Base-by-base conservation (phyloP, 2,329 filamentous ascomycete genomes). In the Colletotrichum eleusines region DNA sequence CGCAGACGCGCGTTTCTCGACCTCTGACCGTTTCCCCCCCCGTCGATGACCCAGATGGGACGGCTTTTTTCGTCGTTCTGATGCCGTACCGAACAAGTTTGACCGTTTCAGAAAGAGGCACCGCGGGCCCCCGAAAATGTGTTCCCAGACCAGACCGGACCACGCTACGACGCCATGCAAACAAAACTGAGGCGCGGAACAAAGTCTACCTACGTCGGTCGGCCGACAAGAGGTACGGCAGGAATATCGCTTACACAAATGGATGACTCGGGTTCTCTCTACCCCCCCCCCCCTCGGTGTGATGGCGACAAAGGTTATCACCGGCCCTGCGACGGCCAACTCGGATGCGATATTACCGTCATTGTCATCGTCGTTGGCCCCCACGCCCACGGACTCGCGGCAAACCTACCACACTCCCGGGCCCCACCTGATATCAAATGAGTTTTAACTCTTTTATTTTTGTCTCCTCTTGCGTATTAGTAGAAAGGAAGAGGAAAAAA, bases 371-470 rank as follows among this genome's bases (percentile, higher is more conserved):
- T 23, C 18, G 5, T 3, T 18, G 16, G 46, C 59, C 59, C 46
- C 59, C 59, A 62, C 35, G 59, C 59, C 35, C 48, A n/a, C 58
- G 26, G 44, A 44, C 28, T 42, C 14, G 48, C 60, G 60, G 60
- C 60, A 63, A 63, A 63, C 48, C 31, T 33, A 53, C 48, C 60
- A 23, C 48, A 42, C 31, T 53, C 33, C 60, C 35, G 48, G 60
- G 35, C 18, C 26, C 35, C 60, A 53, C 60, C 46, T 63, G 59
- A 63, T 53, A 51, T 63, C 35, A 44, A 18, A 28, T 26, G 48
- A 35, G 33, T 16, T 63, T 53, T 40, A 40, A 46, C 46, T 40
- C 12, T 31, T n/a, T 42, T 14, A 1, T 53, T 1, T 16, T 7
- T 2, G 16, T 5, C 2, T 8, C n/a, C 2, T 5, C 26, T 18